Conservation (phyloP, 2,329 filamentous ascomycete genomes). For the Penicillium sp. region DNA sequence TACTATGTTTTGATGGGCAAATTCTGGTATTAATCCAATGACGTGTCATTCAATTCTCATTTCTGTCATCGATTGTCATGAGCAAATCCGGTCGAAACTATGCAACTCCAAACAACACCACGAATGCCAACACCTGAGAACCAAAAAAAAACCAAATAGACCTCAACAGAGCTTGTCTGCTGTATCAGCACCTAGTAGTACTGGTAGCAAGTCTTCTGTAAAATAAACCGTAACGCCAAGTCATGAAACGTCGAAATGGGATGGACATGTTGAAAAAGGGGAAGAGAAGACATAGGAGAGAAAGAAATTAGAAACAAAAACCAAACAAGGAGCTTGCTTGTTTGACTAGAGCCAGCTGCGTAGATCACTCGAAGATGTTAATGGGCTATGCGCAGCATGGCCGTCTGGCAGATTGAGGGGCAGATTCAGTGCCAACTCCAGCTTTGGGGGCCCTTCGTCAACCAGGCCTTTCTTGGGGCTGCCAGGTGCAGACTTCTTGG, state of each 20-base stretch:
- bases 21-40: neutral
- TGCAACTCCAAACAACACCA: constrained; percentile 21
- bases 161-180: constrained; percentile 11
- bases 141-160: constrained; percentile 5
- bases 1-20: neutral
- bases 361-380: constrained; percentile 30
- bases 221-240: constrained; percentile 18
- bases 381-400: constrained; percentile 16
- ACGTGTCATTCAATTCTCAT: constrained; percentile 24
- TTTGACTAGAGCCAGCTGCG: constrained; percentile 39
- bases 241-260: constrained; percentile 22
- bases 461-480: constrained; percentile 47
- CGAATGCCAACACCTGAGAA: constrained; percentile 24
- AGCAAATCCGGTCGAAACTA: constrained; percentile 18
- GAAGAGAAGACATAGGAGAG: constrained; percentile 7
- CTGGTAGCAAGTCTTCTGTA: constrained; percentile 3
- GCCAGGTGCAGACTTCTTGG: constrained; percentile 43
- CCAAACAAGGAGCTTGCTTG: neutral
- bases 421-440: constrained; percentile 48
- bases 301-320: constrained; percentile 11
- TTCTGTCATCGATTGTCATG: constrained; percentile 26
- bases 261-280: constrained; percentile 4
- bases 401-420: constrained; percentile 32
- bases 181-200: constrained; percentile 6
- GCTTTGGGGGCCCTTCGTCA: constrained; percentile 57